Evolutionary conservation across 495 filamentous ascomycete species (phyloP).

Genomic region (Annulohypoxylon maeteangense): DNA sequence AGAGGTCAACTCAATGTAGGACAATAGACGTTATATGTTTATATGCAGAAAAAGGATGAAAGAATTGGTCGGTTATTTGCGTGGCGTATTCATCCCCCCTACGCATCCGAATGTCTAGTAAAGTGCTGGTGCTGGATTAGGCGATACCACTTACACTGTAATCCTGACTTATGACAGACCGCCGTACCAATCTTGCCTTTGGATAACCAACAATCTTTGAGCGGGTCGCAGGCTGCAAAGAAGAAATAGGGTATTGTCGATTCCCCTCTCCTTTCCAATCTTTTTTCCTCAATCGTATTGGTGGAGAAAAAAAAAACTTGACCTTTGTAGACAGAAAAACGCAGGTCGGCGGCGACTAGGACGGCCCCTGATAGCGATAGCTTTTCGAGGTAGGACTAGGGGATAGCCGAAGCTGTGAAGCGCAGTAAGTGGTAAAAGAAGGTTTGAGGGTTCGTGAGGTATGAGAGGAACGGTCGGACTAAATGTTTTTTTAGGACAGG

Average conservation of each 20-base stretch:
- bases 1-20: not conserved
- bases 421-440: conserved; percentile 14
- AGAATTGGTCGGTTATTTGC: not conserved
- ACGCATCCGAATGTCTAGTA: not conserved
- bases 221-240: conserved; percentile 11
- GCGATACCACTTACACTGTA: conserved; percentile 17
- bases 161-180: conserved; percentile 21
- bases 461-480: conserved; percentile 16
- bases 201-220: conserved; percentile 10
- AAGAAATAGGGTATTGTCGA: conserved; percentile 15
- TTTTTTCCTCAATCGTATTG: conserved; percentile 5
- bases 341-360: conserved; percentile 18
- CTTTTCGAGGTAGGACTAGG: conserved; percentile 23
- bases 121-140: not conserved
- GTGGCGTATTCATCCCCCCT: not conserved
- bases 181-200: conserved; percentile 14
- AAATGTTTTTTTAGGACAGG: conserved; percentile 20
- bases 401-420: conserved; percentile 16
- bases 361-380: conserved; percentile 12
- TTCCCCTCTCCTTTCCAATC: conserved; percentile 15
- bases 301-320: not conserved
- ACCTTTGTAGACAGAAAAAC: not conserved
- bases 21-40: not conserved
- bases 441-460: not conserved
- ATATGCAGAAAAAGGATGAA: conserved; percentile 5